phyloP scores from a whole-genome alignment of 106 monocot genomes.

The Phalaenopsis aphrodite region DNA sequence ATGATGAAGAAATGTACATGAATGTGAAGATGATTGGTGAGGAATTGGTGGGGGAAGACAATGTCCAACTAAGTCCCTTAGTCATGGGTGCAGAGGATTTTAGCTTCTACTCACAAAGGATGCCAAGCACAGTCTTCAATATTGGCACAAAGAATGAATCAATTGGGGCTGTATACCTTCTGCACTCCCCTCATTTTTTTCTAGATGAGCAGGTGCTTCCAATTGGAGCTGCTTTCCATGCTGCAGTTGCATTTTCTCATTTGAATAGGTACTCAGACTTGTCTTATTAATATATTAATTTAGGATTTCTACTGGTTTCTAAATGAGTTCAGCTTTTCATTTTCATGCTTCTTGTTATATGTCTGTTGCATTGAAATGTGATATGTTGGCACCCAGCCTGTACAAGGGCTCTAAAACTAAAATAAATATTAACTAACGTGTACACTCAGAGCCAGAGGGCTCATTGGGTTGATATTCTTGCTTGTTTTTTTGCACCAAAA shows the following conservation, averaged over 20 bases:
- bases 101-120: conserved; percentile 50
- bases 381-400: no score
- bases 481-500: neutral
- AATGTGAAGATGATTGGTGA: conserved; percentile 40
- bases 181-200: conserved; percentile 60
- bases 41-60: conserved; percentile 28
- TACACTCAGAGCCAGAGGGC: neutral
- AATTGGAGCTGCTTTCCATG: conserved; percentile 68
- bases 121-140: conserved; percentile 37
- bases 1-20: conserved; percentile 42
- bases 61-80: conserved; percentile 9
- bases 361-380: no score
- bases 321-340: no score
- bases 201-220: conserved; percentile 56
- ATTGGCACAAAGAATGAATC: conserved; percentile 44
- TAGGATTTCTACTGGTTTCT: no score
- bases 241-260: conserved; percentile 53
- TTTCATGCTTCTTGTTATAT: no score
- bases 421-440: no score
- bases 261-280: conserved; percentile 16
- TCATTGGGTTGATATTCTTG: neutral
- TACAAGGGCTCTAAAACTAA: no score
- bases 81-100: conserved; percentile 64
- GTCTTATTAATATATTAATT: no score
- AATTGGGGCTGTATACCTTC: conserved; percentile 7